phyloP scores from a whole-genome alignment of 2,329 filamentous ascomycete species.

The Fusarium floridanum region DNA sequence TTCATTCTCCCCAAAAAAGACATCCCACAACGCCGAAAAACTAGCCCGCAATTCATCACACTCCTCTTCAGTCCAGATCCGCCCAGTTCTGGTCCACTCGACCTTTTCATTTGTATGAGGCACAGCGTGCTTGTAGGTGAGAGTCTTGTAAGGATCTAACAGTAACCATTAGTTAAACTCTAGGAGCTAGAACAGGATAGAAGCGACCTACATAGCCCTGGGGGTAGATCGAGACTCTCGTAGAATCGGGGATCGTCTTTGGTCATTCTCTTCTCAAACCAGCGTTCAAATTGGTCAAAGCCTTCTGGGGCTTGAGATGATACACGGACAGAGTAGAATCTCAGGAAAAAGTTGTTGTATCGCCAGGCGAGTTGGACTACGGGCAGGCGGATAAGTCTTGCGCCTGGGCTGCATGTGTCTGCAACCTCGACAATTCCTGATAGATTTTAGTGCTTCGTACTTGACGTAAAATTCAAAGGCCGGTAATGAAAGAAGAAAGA shows the following conservation, averaged over 20 bases:
- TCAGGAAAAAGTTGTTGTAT: background rate
- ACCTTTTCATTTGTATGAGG: background rate
- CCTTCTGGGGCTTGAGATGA: background rate
- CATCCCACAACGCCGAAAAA: background rate
- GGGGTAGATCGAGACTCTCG: background rate
- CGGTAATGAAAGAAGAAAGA: no score
- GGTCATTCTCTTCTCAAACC: background rate
- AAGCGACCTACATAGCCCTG: background rate
- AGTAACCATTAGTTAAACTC: background rate
- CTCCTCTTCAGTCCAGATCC: background rate
- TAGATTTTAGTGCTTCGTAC: background rate
- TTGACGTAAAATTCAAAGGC: no score
- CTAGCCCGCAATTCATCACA: background rate
- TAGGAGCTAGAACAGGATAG: accelerated
- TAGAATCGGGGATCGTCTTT: background rate
- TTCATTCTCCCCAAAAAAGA: background rate
- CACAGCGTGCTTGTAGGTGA: background rate
- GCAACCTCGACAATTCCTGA: background rate
- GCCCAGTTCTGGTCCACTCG: background rate
- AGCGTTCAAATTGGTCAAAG: background rate
- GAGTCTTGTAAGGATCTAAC: background rate
- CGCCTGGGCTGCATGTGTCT: background rate
- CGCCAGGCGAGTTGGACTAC: background rate
- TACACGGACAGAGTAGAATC: background rate
- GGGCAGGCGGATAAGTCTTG: background rate